These are phyloP conservation scores for Multifurca ochricompacta DNA, from an alignment of 768 basidiomycete genomes.

Conservation along the genomic window DNA sequence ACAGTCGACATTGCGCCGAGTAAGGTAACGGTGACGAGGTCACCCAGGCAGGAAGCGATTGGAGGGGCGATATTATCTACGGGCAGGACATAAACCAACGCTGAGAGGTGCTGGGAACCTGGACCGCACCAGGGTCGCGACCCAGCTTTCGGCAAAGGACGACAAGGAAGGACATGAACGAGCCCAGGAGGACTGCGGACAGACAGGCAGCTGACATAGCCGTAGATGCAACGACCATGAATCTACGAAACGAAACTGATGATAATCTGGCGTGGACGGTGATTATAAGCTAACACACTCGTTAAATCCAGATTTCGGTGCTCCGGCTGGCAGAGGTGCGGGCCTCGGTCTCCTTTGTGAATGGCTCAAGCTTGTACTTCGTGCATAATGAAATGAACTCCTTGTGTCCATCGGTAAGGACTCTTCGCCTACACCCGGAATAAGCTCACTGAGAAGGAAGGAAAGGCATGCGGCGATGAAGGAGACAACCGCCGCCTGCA, in stretches of 20 bases:
- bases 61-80: constrained; percentile 95
- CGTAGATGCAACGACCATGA: constrained; percentile 68
- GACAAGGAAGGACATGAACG: constrained; percentile 85
- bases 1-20: constrained; percentile 65
- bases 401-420: neutral
- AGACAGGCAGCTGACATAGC: constrained; percentile 76
- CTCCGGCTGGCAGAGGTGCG: neutral
- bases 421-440: constrained; percentile 33
- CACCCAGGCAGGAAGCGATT: constrained; percentile 86
- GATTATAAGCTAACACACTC: constrained; percentile 10
- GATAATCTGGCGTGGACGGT: neutral
- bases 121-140: constrained; percentile 69
- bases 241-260: constrained; percentile 35
- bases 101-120: neutral
- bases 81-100: neutral
- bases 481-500: constrained; percentile 87
- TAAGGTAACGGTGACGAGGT: constrained; percentile 82
- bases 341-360: constrained; percentile 7
- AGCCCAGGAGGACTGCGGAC: constrained; percentile 74
- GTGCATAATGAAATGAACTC: neutral
- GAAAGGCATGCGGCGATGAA: constrained; percentile 76
- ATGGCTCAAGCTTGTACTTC: neutral
- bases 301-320: constrained; percentile 14
- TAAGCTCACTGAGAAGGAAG: constrained; percentile 59
- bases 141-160: constrained; percentile 67